Evolutionary conservation across 2,329 filamentous ascomycete genomes (phyloP).

Genomic region (Bipolaris cookei): DNA sequence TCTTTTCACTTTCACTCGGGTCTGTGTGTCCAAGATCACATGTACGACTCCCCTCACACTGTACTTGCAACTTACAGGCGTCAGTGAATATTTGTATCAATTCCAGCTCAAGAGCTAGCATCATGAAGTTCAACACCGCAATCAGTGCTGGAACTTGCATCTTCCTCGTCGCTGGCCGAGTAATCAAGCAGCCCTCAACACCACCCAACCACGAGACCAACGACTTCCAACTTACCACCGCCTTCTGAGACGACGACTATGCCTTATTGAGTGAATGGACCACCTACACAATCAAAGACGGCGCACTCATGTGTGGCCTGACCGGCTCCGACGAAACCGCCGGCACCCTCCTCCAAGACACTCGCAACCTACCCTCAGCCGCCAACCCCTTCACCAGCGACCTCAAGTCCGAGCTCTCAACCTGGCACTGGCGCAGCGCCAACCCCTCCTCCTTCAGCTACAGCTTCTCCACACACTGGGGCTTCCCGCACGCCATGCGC

Average conservation of each 20-base stretch:
- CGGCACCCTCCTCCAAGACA: slow-evolving; percentile 18
- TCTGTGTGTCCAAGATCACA: no score
- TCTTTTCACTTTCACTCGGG: neutral
- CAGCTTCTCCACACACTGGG: slow-evolving; percentile 21
- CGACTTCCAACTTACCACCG: neutral
- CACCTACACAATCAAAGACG: slow-evolving; percentile 19
- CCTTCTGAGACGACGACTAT: slow-evolving; percentile 22
- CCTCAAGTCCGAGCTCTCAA: slow-evolving; percentile 14
- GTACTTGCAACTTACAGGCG: neutral
- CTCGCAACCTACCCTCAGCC: slow-evolving; percentile 22
- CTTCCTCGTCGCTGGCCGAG: neutral
- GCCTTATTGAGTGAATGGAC: slow-evolving; percentile 18
- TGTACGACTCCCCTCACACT: neutral
- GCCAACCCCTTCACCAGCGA: slow-evolving; percentile 25
- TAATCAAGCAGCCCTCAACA: neutral
- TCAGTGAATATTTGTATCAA: neutral
- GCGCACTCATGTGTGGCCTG: slow-evolving; percentile 21
- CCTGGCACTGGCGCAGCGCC: slow-evolving; percentile 25
- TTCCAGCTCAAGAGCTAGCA: neutral
- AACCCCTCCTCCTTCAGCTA: slow-evolving; percentile 14
- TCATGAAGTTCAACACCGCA: neutral
- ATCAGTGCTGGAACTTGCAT: neutral
- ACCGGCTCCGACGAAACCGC: slow-evolving; percentile 20
- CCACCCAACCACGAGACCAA: neutral
- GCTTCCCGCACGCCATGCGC: slow-evolving; percentile 10